These are phyloP conservation scores for Tephrocybe sp. DNA, from an alignment of 768 basidiomycete species.

Conservation along the genomic window DNA sequence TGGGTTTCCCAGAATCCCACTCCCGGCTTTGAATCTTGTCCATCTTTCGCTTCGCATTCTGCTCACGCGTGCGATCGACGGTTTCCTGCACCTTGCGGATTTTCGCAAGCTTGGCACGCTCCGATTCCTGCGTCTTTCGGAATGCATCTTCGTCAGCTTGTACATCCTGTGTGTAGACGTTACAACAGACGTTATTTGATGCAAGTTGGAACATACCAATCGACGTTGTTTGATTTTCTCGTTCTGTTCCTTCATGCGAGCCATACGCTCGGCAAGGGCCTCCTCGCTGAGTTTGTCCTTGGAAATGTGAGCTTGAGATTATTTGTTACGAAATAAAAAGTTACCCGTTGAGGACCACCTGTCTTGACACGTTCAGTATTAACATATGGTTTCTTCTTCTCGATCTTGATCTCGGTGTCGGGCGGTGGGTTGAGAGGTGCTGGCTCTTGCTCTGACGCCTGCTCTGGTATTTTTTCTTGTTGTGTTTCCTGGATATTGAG, in stretches of 20 bases:
- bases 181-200: neutral
- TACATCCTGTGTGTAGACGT: slow-evolving; percentile 49
- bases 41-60: slow-evolving; percentile 78
- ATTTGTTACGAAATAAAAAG: slow-evolving; percentile 17
- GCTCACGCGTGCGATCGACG: slow-evolving; percentile 68
- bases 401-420: slow-evolving; percentile 25
- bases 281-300: slow-evolving; percentile 45
- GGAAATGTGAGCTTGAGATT: slow-evolving; percentile 11
- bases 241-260: slow-evolving; percentile 59
- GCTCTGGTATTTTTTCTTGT: neutral
- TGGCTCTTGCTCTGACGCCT: too few relatives aligned
- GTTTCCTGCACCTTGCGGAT: slow-evolving; percentile 66
- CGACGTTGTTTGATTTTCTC: slow-evolving; percentile 64
- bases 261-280: slow-evolving; percentile 59
- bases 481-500: slow-evolving; percentile 34
- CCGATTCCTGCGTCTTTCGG: slow-evolving; percentile 62
- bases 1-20: slow-evolving; percentile 78
- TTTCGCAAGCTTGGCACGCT: slow-evolving; percentile 55
- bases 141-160: slow-evolving; percentile 81
- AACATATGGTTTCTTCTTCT: slow-evolving; percentile 73
- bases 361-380: slow-evolving; percentile 85
- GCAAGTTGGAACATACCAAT: slow-evolving; percentile 33
- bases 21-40: slow-evolving; percentile 76
- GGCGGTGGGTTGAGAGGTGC: slow-evolving; percentile 8
- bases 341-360: slow-evolving; percentile 70